phyloP scores from a whole-genome alignment of 179 eudicot genomes.

The Beta macrorhiza region DNA sequence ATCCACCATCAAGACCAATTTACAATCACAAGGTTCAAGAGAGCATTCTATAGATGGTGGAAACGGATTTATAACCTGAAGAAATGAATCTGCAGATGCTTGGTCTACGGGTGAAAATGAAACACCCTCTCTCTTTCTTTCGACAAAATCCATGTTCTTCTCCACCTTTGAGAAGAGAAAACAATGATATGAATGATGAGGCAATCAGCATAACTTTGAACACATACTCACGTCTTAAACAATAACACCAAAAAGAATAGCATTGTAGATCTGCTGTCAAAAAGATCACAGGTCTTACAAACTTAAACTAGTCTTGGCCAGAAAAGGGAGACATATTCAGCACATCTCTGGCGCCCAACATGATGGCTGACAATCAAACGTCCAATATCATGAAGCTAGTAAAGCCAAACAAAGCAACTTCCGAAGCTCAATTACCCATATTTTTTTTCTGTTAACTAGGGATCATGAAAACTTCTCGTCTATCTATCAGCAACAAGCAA shows the following conservation, averaged over 20 bases:
- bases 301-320: background rate
- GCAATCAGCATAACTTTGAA: background rate
- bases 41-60: slow-evolving; percentile 10
- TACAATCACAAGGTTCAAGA: background rate
- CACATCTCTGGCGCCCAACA: background rate
- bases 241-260: background rate
- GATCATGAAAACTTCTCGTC: background rate
- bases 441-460: background rate
- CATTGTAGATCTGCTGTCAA: background rate
- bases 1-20: slow-evolving; percentile 8
- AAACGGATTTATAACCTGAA: slow-evolving; percentile 55
- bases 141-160: slow-evolving; percentile 82
- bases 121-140: slow-evolving; percentile 80
- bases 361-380: background rate
- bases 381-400: background rate
- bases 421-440: background rate
- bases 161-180: slow-evolving; percentile 55
- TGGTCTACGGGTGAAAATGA: slow-evolving; percentile 83
- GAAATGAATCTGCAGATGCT: slow-evolving; percentile 71
- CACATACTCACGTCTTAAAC: background rate
- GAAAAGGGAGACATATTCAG: background rate
- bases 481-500: background rate
- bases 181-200: background rate
- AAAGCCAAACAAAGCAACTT: background rate
- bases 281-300: background rate